Conservation (phyloP, 2,329 filamentous ascomycete species). For the Parafenestella ontariensis region DNA sequence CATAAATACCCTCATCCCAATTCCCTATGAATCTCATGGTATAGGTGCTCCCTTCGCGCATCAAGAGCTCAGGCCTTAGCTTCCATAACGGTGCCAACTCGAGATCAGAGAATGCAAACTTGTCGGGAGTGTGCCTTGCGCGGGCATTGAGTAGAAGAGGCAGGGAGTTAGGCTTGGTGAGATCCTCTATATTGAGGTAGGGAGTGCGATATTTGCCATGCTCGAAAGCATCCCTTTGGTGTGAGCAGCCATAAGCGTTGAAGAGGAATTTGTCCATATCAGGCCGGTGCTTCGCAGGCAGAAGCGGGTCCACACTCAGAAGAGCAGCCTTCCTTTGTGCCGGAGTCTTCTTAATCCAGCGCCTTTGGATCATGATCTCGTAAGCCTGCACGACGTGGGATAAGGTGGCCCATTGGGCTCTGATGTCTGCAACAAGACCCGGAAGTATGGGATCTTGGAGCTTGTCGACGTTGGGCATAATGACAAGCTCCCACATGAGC, state of each 20-base stretch:
- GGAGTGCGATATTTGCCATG: slow-evolving; percentile 54
- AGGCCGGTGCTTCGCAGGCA: slow-evolving; percentile 56
- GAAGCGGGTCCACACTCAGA: background rate
- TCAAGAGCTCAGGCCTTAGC: too few relatives aligned
- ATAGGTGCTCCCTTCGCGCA: too few relatives aligned
- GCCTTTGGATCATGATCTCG: background rate
- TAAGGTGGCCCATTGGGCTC: background rate
- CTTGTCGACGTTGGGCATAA: too few relatives aligned
- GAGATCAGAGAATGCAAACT: too few relatives aligned
- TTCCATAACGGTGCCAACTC: too few relatives aligned
- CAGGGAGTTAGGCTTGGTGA: slow-evolving; percentile 54
- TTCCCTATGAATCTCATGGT: too few relatives aligned
- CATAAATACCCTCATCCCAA: too few relatives aligned
- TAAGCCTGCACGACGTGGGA: background rate
- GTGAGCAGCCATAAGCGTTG: background rate
- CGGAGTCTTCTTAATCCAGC: slow-evolving; percentile 52
- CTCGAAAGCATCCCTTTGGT: slow-evolving; percentile 27
- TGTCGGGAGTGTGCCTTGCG: slow-evolving; percentile 57
- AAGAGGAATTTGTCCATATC: slow-evolving; percentile 51
- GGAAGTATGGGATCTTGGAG: too few relatives aligned
- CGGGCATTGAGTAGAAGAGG: slow-evolving; percentile 61
- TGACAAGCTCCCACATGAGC: too few relatives aligned
- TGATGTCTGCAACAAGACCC: too few relatives aligned
- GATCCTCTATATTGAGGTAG: slow-evolving; percentile 65
- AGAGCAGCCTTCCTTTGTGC: background rate